Conservation (phyloP, 75 land plant species). For the Chamaecyparis obtusa region DNA sequence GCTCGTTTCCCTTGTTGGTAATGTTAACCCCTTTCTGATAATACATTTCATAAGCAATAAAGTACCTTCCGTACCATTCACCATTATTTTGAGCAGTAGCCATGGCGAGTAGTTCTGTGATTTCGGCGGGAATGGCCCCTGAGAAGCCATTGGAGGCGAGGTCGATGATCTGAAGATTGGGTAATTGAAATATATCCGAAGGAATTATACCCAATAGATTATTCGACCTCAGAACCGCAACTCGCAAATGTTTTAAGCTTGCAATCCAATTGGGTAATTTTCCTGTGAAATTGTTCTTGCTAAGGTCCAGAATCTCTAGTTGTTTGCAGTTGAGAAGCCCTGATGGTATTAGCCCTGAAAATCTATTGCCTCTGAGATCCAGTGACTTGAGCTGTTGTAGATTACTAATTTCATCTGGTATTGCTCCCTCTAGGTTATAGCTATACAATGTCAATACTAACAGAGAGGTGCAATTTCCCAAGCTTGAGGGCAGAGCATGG, state of each 20-base stretch:
- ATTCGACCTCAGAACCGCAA: conserved; percentile 54
- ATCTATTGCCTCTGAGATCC: conserved; percentile 16
- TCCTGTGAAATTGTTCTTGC: conserved; percentile 26
- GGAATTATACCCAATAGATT: conserved; percentile 30
- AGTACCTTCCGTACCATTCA: background rate
- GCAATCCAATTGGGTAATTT: too few species aligned
- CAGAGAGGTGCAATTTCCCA: conserved; percentile 10
- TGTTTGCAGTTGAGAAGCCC: conserved; percentile 24
- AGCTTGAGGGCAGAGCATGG: conserved; percentile 29
- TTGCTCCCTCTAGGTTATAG: conserved; percentile 36
- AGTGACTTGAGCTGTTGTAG: background rate
- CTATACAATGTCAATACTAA: conserved; percentile 23
- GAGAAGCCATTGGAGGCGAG: conserved; percentile 56
- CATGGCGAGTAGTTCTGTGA: conserved; percentile 38
- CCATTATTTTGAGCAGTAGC: background rate
- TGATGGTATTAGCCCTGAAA: conserved; percentile 32
- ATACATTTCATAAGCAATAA: background rate
- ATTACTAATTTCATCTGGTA: conserved; percentile 24
- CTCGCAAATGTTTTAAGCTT: conserved; percentile 29
- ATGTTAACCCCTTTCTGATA: conserved; percentile 37
- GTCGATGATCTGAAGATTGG: conserved; percentile 38
- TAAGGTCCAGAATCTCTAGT: conserved; percentile 44
- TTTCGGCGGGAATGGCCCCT: conserved; percentile 30
- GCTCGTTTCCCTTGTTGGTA: conserved; percentile 40
- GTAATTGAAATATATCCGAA: background rate